phyloP scores from a whole-genome alignment of 345 rosid species.

The Euphorbia peplus region DNA sequence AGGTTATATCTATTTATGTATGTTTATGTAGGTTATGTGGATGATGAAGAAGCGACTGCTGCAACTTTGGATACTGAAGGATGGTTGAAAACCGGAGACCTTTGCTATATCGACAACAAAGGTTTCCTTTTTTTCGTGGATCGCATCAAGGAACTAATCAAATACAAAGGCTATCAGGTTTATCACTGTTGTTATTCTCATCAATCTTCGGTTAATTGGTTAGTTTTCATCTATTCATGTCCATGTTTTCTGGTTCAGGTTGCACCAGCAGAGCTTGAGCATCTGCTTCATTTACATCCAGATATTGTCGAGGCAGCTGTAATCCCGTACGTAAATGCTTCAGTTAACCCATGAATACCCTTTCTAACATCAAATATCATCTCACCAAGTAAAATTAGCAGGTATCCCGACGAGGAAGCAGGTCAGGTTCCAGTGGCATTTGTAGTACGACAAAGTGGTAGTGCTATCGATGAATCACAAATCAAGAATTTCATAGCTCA shows the following conservation, averaged over 20 bases:
- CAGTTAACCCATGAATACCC: background rate
- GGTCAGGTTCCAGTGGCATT: conserved; percentile 58
- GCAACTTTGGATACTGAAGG: conserved; percentile 46
- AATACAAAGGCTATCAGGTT: conserved; percentile 69
- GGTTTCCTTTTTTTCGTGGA: conserved; percentile 61
- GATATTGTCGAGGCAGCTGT: conserved; percentile 54
- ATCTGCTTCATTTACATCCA: conserved; percentile 49
- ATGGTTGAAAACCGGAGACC: conserved; percentile 66
- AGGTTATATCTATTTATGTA: too few species aligned
- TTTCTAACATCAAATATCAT: background rate
- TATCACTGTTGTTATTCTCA: background rate
- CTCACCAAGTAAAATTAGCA: conserved; percentile 21
- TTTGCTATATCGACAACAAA: conserved; percentile 50
- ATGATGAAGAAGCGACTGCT: conserved; percentile 50
- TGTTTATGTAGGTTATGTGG: conserved; percentile 42
- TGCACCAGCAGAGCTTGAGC: conserved; percentile 59
- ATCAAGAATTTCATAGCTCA: conserved; percentile 38
- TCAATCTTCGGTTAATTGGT: background rate
- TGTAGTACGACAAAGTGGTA: conserved; percentile 39
- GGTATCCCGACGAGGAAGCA: conserved; percentile 52
- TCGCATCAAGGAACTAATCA: conserved; percentile 60
- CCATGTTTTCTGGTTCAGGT: conserved; percentile 29
- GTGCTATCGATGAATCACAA: conserved; percentile 31
- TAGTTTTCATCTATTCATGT: background rate
- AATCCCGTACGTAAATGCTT: conserved; percentile 38